A percentile compares a stretch with the other conserved stretches of the same genome.
Conservation (phyloP, 2,329 filamentous ascomycete genomes). For the Cytospora mali region DNA sequence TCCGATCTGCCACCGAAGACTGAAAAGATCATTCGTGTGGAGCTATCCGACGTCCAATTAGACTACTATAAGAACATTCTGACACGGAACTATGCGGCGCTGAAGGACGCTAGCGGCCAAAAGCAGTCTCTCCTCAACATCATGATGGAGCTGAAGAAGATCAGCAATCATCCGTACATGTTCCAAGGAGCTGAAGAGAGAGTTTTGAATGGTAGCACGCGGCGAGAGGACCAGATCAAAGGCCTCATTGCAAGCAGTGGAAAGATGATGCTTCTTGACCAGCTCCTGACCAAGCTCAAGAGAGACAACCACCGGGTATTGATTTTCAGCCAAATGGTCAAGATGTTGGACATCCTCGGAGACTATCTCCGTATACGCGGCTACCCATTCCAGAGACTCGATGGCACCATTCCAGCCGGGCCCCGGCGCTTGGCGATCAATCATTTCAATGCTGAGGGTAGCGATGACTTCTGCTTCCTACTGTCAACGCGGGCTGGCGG, state of each 20-base stretch:
- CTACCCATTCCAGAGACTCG: slow-evolving; percentile 93
- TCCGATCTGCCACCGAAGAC: slow-evolving; percentile 95
- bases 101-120: slow-evolving; percentile 89
- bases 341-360: slow-evolving; percentile 93
- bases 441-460: slow-evolving; percentile 96
- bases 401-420: slow-evolving; percentile 89
- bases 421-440: slow-evolving; percentile 93
- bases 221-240: slow-evolving; percentile 88
- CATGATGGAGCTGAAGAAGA: slow-evolving; percentile 99
- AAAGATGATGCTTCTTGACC: slow-evolving; percentile 99
- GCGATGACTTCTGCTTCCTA: slow-evolving; percentile 94
- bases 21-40: slow-evolving; percentile 98
- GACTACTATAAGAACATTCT: slow-evolving; percentile 99
- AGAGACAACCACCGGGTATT: slow-evolving; percentile 93
- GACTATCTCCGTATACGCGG: slow-evolving; percentile 91
- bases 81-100: slow-evolving; percentile 90
- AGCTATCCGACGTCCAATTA: slow-evolving; percentile 91
- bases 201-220: slow-evolving; percentile 76
- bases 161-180: slow-evolving; percentile 98
- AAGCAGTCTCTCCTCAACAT: slow-evolving; percentile 96
- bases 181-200: slow-evolving; percentile 92
- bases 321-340: slow-evolving; percentile 99
- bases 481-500: slow-evolving; percentile 94
- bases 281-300: slow-evolving; percentile 90
- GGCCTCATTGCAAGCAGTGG: slow-evolving; percentile 95